Base-by-base conservation (phyloP, 2,329 filamentous ascomycete species). In the Stagonosporopsis cucurbitacearum region DNA sequence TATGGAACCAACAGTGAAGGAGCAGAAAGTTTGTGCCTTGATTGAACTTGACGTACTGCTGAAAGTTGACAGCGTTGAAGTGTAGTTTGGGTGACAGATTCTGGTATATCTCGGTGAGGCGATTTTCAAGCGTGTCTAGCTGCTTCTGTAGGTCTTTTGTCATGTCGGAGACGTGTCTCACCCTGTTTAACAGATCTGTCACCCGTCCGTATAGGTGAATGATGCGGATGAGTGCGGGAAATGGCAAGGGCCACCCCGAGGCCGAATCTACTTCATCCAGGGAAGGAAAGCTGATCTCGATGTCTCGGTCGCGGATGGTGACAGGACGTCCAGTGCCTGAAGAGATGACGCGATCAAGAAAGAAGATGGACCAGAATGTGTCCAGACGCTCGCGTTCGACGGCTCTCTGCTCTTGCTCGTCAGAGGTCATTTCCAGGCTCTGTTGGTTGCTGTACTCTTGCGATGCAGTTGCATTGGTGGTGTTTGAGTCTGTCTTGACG, bases 281-380 rank as follows among this genome's bases (percentile, higher is more conserved):
- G 5, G 81, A 78, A 3, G 84, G 84, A 41, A 96, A 89, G 1
- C 85, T 84, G 6, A 96, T 82, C 71, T 96, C 92, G 62, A 94
- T 93, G 63, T 96, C 92, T 57, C 91, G 88, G 68, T 96, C 91
- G 44, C 89, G 86, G 26, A 96, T 82, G 0, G 91, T 96, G 11
- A 94, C 92, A 0, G 91, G 89, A 15, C 92, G 83, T 9, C 92
- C 92, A 0, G 91, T 95, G 0, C 92, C 92, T 0, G 90, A 94
- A 0, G 92, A 96, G 23, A 96, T 94, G 58, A 94, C 88, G 19
- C 92, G 84, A 67, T 96, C 92, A 1, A 96, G 83, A 62, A 96
- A 88, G 73, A 96, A 96, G 11, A 96, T 89, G 4, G 91, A 88
- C 92, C 92, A 96, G 63, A 96, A 92, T 0, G 92, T 94, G 66